phyloP scores from a whole-genome alignment of 305 asterid genomes.

The Euphrasia arctica region DNA sequence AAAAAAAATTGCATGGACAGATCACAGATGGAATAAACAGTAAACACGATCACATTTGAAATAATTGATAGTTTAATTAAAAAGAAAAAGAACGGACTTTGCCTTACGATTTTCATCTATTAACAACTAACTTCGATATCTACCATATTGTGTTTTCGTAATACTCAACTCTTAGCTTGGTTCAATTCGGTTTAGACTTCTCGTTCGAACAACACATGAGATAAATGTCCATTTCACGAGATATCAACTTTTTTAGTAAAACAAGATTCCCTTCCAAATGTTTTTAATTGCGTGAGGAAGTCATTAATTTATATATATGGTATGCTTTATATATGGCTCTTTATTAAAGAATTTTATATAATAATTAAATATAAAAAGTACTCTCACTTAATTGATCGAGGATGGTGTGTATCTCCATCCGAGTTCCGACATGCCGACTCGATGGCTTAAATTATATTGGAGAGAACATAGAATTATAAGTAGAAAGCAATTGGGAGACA shows the following conservation, averaged over 20 bases:
- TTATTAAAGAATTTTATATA: neutral
- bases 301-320: neutral
- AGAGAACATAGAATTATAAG: neutral
- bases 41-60: neutral
- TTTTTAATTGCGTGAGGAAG: neutral
- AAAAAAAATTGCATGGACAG: neutral
- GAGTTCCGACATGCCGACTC: too few relatives aligned
- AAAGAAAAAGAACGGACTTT: neutral
- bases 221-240: neutral
- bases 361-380: neutral
- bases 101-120: too few relatives aligned
- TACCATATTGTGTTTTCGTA: too few relatives aligned
- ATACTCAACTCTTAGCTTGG: too few relatives aligned
- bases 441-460: too few relatives aligned
- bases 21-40: too few relatives aligned
- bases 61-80: neutral
- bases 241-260: too few relatives aligned
- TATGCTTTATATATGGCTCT: neutral
- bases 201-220: neutral
- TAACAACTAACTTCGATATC: too few relatives aligned
- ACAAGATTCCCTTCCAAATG: neutral
- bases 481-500: slow-evolving; percentile 4
- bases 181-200: too few relatives aligned
- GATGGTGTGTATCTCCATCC: too few relatives aligned
- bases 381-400: too few relatives aligned